Conservation (phyloP, 2,329 filamentous ascomycete species). For the Fusarium haematococcum region DNA sequence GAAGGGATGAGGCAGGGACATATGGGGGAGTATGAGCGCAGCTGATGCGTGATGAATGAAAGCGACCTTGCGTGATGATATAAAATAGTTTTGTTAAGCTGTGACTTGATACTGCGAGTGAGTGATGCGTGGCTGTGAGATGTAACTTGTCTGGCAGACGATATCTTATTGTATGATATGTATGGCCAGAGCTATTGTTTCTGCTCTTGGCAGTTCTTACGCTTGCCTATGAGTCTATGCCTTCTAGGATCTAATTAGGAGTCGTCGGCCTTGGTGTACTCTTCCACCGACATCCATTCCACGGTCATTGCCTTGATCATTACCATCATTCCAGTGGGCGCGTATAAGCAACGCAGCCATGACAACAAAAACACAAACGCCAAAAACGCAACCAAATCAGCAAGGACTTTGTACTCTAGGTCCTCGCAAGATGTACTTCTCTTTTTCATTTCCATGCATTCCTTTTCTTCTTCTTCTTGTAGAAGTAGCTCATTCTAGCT, state of each 20-base stretch:
- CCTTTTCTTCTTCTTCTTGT: neutral
- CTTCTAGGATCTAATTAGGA: slow-evolving; percentile 29
- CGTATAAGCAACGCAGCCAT: slow-evolving; percentile 12
- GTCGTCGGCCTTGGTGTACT: slow-evolving; percentile 16
- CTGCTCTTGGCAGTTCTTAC: neutral
- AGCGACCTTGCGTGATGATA: slow-evolving; percentile 35
- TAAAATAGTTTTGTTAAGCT: neutral
- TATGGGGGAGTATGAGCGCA: slow-evolving; percentile 20
- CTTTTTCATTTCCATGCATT: neutral
- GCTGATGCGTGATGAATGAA: slow-evolving; percentile 43
- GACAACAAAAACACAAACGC: slow-evolving; percentile 17
- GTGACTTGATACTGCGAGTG: neutral
- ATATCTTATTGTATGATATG: neutral
- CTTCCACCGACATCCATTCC: slow-evolving; percentile 1
- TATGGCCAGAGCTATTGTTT: neutral
- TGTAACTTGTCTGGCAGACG: neutral
- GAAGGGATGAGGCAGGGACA: slow-evolving; percentile 3
- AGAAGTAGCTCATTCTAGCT: slow-evolving; percentile 53
- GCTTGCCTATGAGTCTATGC: slow-evolving; percentile 13
- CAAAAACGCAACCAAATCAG: neutral
- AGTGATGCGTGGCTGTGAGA: neutral
- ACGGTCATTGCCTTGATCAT: slow-evolving; percentile 7
- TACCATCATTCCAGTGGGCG: slow-evolving; percentile 7
- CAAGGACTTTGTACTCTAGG: neutral
- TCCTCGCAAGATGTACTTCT: neutral